phyloP scores from a whole-genome alignment of 2,329 filamentous ascomycete genomes.

The Verticillium isaacii region DNA sequence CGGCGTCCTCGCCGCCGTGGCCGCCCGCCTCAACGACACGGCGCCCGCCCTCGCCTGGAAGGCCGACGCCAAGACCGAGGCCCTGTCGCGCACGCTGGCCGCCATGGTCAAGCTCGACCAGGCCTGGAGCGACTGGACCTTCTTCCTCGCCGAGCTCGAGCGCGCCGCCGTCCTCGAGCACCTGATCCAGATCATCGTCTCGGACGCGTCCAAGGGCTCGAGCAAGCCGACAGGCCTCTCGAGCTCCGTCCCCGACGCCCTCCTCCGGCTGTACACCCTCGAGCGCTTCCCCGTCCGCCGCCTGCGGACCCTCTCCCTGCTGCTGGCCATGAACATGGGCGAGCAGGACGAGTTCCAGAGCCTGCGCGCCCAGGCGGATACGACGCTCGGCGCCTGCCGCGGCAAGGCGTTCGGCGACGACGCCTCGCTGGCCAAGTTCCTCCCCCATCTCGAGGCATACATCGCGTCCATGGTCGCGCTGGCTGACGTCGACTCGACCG shows the following conservation, averaged over 20 bases:
- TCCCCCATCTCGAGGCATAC: conserved; percentile 44
- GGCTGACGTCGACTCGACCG: conserved; percentile 25
- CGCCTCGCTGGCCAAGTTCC: conserved; percentile 33
- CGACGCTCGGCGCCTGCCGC: conserved; percentile 28
- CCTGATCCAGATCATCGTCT: conserved; percentile 45
- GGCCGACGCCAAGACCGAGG: conserved; percentile 40
- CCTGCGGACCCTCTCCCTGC: conserved; percentile 44
- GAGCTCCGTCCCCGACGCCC: conserved; percentile 38
- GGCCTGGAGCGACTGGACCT: conserved; percentile 52
- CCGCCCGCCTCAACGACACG: conserved; percentile 38
- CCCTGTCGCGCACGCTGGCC: conserved; percentile 54
- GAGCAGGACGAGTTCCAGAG: conserved; percentile 31
- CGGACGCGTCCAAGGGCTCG: conserved; percentile 26
- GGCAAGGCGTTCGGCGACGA: conserved; percentile 39
- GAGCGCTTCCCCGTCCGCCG: conserved; percentile 48
- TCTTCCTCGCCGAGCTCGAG: conserved; percentile 44
- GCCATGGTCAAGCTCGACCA: conserved; percentile 56
- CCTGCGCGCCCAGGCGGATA: conserved; percentile 33
- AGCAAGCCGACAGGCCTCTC: conserved; percentile 23
- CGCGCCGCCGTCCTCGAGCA: conserved; percentile 57
- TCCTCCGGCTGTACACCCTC: conserved; percentile 44
- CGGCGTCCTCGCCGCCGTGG: conserved; percentile 51
- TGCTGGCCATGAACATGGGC: conserved; percentile 45
- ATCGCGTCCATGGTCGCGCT: conserved; percentile 40
- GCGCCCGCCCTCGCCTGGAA: conserved; percentile 51